Base-by-base conservation (phyloP, 2,329 filamentous ascomycete genomes). In the Trichoderma sp. region DNA sequence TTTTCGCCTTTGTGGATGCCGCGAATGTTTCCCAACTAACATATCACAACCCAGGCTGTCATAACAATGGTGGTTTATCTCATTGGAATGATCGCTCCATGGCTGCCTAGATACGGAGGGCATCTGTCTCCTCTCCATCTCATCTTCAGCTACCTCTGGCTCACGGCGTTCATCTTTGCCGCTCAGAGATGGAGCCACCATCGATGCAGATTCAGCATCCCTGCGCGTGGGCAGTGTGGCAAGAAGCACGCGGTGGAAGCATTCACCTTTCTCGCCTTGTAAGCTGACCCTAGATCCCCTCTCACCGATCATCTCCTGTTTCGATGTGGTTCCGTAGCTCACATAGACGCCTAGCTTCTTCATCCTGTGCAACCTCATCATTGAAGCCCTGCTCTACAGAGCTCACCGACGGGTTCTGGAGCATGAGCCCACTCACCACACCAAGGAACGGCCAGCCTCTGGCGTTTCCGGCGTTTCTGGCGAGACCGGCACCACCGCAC, bases 211-310 rank as follows among this genome's bases (percentile, higher is more conserved):
- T 9, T 26, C 2, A 45, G 10, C 9, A 30, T 54, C 3, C 69
- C 66, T 1, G 52, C 50, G 5, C 9, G 30, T 1, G 63, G 50
- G 9, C 43, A 64, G 5, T 72, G 71, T 30, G 24, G 57, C 15
- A 45, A 64, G 34, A 73, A 72, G 66, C 68, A 69, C 34, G 65
- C 71, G 0, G 64, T 68, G 9, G 66, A 68, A 44, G 69, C 69
- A 1, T 73, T 72, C 43, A 68, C 62, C 44, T 72, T 72, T 44
- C 17, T 73, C 9, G 68, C 68, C 39, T 72, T 72, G 71, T 72
- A 58, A 68, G 71, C 63, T 1, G 7, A 19, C n/a, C 7, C 12
- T 19, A 3, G 9, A 10, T 5, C 7, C 2, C 14, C 28, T 0
- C 12, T 10, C 2, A 43, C 3, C 3, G 1, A n/a, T 15, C 1